phyloP scores from a whole-genome alignment of 257 asterid genomes.

The Cinchona pubescens region DNA sequence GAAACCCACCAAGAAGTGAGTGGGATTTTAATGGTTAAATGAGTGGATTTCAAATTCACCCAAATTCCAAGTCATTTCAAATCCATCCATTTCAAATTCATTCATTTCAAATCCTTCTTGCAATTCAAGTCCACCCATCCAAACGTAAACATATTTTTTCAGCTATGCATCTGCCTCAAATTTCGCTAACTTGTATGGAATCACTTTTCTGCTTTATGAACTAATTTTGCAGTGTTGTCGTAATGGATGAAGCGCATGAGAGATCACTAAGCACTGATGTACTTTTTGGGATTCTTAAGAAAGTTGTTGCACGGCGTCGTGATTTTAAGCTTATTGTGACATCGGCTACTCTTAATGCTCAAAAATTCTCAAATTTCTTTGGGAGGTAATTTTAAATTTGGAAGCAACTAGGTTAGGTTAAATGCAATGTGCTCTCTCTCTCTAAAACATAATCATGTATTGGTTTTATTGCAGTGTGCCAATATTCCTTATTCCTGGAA shows the following conservation, averaged over 20 bases:
- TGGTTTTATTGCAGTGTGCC: conserved; percentile 70
- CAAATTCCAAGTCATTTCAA: no score
- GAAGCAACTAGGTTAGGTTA: conserved; percentile 5
- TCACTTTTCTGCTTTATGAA: conserved; percentile 1
- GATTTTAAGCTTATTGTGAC: conserved; percentile 98
- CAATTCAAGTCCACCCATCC: no score
- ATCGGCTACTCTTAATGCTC: conserved; percentile 90
- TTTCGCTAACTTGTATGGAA: background rate
- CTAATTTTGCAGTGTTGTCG: conserved; percentile 55
- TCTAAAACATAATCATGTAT: background rate
- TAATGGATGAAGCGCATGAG: conserved; percentile 99
- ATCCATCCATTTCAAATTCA: no score
- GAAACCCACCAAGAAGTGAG: no score
- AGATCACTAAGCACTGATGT: conserved; percentile 87
- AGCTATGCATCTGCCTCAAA: background rate
- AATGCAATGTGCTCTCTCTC: background rate
- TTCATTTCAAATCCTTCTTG: no score
- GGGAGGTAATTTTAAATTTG: conserved; percentile 60
- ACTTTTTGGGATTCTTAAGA: conserved; percentile 88
- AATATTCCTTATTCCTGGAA: conserved; percentile 89
- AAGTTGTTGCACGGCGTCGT: conserved; percentile 90
- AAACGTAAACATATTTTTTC: conserved; percentile 10
- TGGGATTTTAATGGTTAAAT: no score
- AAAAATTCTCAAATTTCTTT: conserved; percentile 82
- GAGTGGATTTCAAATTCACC: no score